Base-by-base conservation (phyloP, 2,329 filamentous ascomycete genomes). In the Cladophialophora exuberans region DNA sequence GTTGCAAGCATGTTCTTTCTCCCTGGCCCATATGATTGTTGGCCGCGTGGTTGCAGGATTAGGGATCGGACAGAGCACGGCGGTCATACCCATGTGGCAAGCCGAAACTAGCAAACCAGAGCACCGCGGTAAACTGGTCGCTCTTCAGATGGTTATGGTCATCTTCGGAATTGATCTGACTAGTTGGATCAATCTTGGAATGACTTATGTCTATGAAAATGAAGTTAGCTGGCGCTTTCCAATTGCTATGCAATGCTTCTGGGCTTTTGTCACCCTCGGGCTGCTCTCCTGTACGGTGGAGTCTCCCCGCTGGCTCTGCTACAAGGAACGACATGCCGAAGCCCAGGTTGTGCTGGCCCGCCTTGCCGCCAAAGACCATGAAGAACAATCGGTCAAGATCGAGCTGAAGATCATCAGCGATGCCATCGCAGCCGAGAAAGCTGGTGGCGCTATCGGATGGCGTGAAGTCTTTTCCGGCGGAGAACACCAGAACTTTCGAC, bases 221-320 rank as follows among this genome's bases (percentile, higher is more conserved):
- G 69, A 71, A 13, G 69, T 77, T 17, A 68, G 76, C 18, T 83
- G 80, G 80, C 73, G 81, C 45, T 80, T 83, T 56, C 81, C 81
- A 0, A 75, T 83, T 43, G 79, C 76, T 4, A 80, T 84, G 65
- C 82, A 84, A 66, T 81, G 82, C 59, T 30, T 74, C 4, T 66
- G 73, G 35, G 73, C 76, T 0, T 51, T 77, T n/a, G 75, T 77
- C 0, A 79, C 79, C 73, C 65, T 78, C 5, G 30, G 22, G 6
- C 15, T 50, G 33, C 41, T 62, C 64, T 62, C 69, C 11, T 62
- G 63, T 42, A 60, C 72, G 5, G 73, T 72, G 0, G 72, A 75
- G 51, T 73, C 72, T 44, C 76, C 76, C 1, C 66, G 75, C 31
- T 76, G 72, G 71, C 67, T 77, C 4, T 35, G 20, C n/a, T 22